phyloP scores from a whole-genome alignment of 192 early-diverging fungal species.

The Coemansia sp. region DNA sequence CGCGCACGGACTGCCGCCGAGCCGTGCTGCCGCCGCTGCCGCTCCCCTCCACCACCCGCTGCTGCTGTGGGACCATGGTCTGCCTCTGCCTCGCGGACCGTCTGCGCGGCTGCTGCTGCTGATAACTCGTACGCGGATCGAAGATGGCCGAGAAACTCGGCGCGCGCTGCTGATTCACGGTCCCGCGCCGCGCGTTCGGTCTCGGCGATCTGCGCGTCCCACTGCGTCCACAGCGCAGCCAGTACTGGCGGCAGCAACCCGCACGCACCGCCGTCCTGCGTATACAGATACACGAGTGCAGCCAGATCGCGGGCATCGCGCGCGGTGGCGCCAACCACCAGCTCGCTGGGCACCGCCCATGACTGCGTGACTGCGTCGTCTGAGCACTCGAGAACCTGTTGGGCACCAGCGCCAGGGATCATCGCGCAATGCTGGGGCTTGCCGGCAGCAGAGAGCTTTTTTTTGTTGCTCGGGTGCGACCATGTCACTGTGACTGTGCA shows the following conservation, averaged over 20 bases:
- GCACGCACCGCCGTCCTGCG: not conserved
- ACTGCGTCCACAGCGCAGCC: slow-evolving; percentile 18
- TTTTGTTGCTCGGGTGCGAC: slow-evolving; percentile 13
- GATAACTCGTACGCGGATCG: slow-evolving; percentile 7
- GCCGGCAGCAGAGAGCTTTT: not conserved
- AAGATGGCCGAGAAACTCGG: slow-evolving; percentile 11
- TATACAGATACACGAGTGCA: slow-evolving; percentile 18
- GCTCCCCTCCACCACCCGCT: too few species aligned
- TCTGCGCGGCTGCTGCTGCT: not conserved
- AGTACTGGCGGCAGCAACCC: slow-evolving; percentile 14
- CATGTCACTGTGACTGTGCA: slow-evolving; percentile 7
- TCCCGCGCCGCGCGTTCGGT: not conserved
- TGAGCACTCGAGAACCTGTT: not conserved
- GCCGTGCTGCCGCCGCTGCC: not conserved
- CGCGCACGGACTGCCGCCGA: not conserved
- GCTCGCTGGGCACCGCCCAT: slow-evolving; percentile 8
- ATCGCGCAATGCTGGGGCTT: not conserved
- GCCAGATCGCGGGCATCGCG: slow-evolving; percentile 18
- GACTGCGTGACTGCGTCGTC: slow-evolving; percentile 2
- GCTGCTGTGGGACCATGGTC: not conserved
- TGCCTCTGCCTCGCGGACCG: not conserved
- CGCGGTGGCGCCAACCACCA: slow-evolving; percentile 1
- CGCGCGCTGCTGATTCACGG: not conserved
- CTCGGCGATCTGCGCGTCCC: slow-evolving; percentile 5
- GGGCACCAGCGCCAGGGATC: too few species aligned